Base-by-base conservation (phyloP, 306 rosid genomes). In the Prinsepia uniflora region DNA sequence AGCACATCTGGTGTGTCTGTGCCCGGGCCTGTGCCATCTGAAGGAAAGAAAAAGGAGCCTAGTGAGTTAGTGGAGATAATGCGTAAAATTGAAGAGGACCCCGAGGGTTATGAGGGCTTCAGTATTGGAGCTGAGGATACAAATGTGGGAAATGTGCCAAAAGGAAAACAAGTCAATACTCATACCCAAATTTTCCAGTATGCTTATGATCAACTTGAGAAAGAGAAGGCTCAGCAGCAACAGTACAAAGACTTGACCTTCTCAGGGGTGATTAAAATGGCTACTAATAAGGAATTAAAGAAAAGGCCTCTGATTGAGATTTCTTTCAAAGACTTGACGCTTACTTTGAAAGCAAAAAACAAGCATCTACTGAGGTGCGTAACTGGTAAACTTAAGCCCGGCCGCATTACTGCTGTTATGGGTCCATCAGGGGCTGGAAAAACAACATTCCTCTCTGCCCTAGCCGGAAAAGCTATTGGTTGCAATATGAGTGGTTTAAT, bases 391-490 rank as follows among this genome's bases (percentile, higher is more conserved):
- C 87, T 94, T 39, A 94, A 88, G 82, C 97, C 99, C 49, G 97
- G 97, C 61, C 92, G 92, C 44, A 91, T 94, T 53, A 86, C 97
- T 47, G 86, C 99, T 56, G 96, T 94, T 70, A 91, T 94, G 97
- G 99, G 99, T 60, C 99, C 99, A 49, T 94, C 99, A 54, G 97
- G 99, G 44, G 99, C 99, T 41, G 99, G 99, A 62, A 94, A 94
- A 89, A 94, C 99, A 62, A 87, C 92, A 24, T 85, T 94, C 78
- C 95, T 91, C 72, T 91, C 97, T 65, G 97, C 97, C 72, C 71
- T 94, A 59, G 97, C 97, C 0, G 99, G 99, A 80, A 94, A 87
- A 74, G 85, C 96, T 30, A 75, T 86, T 63, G 97, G 99, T 71
- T 94, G 96, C 85, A 81, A 50, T 41, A 78, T 77, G 64, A 84